These are phyloP conservation scores for Aspergillus indologenus DNA, from an alignment of 495 filamentous ascomycete genomes.

Conservation along the genomic window DNA sequence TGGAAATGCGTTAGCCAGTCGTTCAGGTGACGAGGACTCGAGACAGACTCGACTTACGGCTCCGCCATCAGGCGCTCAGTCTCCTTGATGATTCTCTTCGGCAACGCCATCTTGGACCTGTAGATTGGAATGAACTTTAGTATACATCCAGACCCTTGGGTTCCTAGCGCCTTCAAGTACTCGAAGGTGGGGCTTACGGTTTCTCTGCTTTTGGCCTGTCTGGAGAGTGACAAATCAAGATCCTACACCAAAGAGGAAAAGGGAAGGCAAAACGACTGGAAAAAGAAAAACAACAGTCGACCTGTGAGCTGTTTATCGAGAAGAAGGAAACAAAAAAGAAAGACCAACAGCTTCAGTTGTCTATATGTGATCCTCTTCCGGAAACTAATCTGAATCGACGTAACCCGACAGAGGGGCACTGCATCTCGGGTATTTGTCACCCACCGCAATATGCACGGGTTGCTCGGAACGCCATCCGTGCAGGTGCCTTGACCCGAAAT, in stretches of 20 bases:
- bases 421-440: slow-evolving; percentile 22
- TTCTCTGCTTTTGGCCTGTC: background rate
- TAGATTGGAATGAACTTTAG: background rate
- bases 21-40: background rate
- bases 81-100: slow-evolving; percentile 97
- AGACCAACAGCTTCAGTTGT: background rate
- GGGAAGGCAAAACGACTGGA: no score
- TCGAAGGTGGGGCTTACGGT: slow-evolving; percentile 11
- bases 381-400: slow-evolving; percentile 15
- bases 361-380: background rate
- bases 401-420: slow-evolving; percentile 36
- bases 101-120: slow-evolving; percentile 61
- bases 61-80: slow-evolving; percentile 96
- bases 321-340: background rate
- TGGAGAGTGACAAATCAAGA: background rate
- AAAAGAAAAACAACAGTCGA: background rate
- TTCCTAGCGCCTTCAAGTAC: slow-evolving; percentile 1
- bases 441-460: slow-evolving; percentile 20
- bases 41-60: slow-evolving; percentile 59
- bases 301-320: background rate
- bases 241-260: background rate
- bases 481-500: slow-evolving; percentile 8
- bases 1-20: slow-evolving; percentile 8
- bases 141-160: slow-evolving; percentile 3
- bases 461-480: background rate